Evolutionary conservation across 345 rosid genomes (phyloP).

Genomic region (Hibiscus mutabilis): DNA sequence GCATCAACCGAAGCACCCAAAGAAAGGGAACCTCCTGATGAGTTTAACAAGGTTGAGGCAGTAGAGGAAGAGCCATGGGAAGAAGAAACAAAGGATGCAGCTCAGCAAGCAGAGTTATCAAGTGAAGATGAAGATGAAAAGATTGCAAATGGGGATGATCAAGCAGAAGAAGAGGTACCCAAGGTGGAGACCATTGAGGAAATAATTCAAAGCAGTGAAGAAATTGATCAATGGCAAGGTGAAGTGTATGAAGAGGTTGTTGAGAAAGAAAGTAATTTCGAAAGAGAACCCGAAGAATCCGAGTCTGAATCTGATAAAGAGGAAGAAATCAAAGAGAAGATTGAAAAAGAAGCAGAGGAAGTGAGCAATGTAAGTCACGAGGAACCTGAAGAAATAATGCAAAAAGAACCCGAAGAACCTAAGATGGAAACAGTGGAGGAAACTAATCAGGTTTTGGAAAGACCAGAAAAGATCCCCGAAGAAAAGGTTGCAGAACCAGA

Average conservation of each 20-base stretch:
- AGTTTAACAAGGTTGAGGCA: not conserved
- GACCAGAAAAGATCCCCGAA: not conserved
- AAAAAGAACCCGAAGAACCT: slow-evolving; percentile 6
- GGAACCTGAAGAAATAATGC: slow-evolving; percentile 14
- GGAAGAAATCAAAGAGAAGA: not conserved
- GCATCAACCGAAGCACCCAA: slow-evolving; percentile 2
- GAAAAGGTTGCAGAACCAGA: not conserved
- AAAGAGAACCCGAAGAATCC: not conserved
- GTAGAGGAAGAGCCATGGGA: too few relatives aligned
- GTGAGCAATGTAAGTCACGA: slow-evolving; percentile 3
- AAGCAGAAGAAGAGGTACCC: not conserved
- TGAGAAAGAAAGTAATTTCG: not conserved
- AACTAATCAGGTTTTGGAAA: slow-evolving; percentile 1
- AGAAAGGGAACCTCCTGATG: slow-evolving; percentile 7
- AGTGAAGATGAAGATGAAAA: slow-evolving; percentile 9
- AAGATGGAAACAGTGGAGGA: slow-evolving; percentile 5
- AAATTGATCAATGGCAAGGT: not conserved
- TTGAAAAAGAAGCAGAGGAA: not conserved
- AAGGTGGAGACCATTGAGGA: not conserved
- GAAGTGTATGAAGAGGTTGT: slow-evolving; percentile 9
- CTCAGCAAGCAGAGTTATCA: not conserved
- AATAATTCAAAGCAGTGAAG: not conserved
- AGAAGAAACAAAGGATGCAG: slow-evolving; percentile 1
- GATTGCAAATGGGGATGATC: not conserved
- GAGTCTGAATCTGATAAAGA: not conserved